Conservation (phyloP, 768 basidiomycete genomes). For the Omphalotus guepiniiformis region DNA sequence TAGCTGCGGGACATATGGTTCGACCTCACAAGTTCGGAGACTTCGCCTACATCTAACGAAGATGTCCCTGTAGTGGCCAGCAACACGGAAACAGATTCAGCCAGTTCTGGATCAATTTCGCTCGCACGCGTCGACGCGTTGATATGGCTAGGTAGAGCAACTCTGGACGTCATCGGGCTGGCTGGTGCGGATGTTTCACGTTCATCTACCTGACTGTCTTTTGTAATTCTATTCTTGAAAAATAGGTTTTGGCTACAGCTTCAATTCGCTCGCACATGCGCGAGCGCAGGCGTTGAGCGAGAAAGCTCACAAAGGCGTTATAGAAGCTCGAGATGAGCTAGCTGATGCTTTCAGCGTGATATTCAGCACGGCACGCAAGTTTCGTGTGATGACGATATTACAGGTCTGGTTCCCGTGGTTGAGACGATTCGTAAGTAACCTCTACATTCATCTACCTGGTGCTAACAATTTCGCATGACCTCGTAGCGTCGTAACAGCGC, state of each 20-base stretch:
- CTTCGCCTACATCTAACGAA: too few species aligned
- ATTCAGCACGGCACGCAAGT: conserved; percentile 48
- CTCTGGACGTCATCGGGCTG: conserved; percentile 64
- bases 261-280: conserved; percentile 49
- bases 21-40: too few species aligned
- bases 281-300: conserved; percentile 14
- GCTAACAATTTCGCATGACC: conserved; percentile 25
- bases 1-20: conserved; percentile 47
- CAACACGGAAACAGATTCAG: too few species aligned
- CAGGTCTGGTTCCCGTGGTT: conserved; percentile 57
- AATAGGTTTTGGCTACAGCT: conserved; percentile 59
- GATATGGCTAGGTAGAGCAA: conserved; percentile 52
- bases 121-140: conserved; percentile 45
- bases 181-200: too few species aligned
- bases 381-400: conserved; percentile 48
- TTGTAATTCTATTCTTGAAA: too few species aligned
- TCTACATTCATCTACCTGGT: not conserved
- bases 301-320: not conserved
- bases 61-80: too few species aligned
- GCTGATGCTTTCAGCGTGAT: conserved; percentile 52
- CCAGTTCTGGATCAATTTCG: conserved; percentile 13
- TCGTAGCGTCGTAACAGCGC: conserved; percentile 42
- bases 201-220: too few species aligned
- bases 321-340: conserved; percentile 39
- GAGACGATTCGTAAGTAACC: conserved; percentile 42